Percentiles rank a stretch among this genome's conserved stretches.
phyloP scores from a whole-genome alignment of 371 early-diverging fungal genomes.

The Apophysomyces sp. region DNA sequence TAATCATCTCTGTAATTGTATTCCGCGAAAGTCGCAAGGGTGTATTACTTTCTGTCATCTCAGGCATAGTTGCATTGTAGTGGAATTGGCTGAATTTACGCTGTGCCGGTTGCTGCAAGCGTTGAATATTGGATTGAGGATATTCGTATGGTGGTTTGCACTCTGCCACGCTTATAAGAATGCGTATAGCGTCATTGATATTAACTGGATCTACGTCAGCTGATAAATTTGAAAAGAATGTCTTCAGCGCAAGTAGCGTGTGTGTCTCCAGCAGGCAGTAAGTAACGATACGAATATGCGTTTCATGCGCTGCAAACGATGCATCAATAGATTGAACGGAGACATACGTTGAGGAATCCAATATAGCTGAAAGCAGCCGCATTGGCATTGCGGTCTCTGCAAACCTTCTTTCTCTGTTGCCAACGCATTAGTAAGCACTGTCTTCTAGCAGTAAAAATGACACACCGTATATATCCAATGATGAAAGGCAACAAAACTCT shows the following conservation, averaged over 20 bases:
- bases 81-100: slow-evolving; percentile 1
- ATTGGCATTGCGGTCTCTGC: neutral
- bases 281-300: slow-evolving; percentile 13
- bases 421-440: neutral
- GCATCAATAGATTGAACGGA: neutral
- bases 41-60: neutral
- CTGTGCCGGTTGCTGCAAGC: neutral
- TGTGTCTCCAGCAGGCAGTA: slow-evolving; percentile 7
- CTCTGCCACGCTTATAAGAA: neutral
- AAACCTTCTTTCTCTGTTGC: neutral
- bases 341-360: neutral
- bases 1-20: neutral
- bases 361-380: neutral
- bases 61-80: neutral
- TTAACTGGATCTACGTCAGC: neutral
- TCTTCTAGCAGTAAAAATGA: neutral
- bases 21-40: neutral
- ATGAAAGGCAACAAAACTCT: slow-evolving; percentile 14
- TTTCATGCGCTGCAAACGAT: neutral
- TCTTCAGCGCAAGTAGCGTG: neutral
- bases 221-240: neutral
- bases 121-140: neutral
- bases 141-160: slow-evolving; percentile 9
- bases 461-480: neutral
- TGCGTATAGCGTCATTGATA: neutral